Base-by-base conservation (phyloP, 768 basidiomycete genomes). In the Suillus subaureus region DNA sequence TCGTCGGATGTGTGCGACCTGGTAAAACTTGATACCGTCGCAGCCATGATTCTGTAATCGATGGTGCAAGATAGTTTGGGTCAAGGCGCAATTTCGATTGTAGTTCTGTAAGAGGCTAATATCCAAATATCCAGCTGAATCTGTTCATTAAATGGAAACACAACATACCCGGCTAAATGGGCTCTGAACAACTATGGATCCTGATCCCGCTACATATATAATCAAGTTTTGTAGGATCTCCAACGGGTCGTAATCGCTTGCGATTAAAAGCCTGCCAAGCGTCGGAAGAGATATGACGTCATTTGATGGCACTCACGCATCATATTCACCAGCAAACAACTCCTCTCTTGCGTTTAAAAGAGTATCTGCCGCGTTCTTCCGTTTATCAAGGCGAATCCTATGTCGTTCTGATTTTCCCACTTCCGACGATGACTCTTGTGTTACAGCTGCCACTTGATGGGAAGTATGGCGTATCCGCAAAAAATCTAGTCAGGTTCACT, bases 11-110 rank as follows among this genome's bases (percentile, higher is more conserved):
- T 47, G 94, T 97, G 42, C 97, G 85, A 28, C 97, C 97, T 28
- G 97, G 97, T n/a, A 99, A 82, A 18, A 96, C 90, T 80, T 99
- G 97, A 79, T 99, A 99, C 68, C 87, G 85, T 35, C 97, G 87
- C 49, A 94, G 77, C 91, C 93, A 98, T 13, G 87, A 82, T 77
- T 99, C 97, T 3, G 92, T 91, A 37, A 99, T 79, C 18, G 84
- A 88, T 9, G 94, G 90, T 39, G 87, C 89, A 13, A 99, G 81
- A 76, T 87, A 96, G 67, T 83, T 78, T 11, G 91, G 87, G 47
- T 84, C 72, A 31, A 83, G 78, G 56, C 93, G 87, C 70, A 98
- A 77, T 68, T 85, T 88, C 39, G 81, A 81, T 72, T 97, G 91
- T 6, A 92, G 81, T 43, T 94, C 88, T 7, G 91, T 82, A n/a